Base-by-base conservation (phyloP, 805 yeast genomes). In the Saccharomycopsis capsularis region DNA sequence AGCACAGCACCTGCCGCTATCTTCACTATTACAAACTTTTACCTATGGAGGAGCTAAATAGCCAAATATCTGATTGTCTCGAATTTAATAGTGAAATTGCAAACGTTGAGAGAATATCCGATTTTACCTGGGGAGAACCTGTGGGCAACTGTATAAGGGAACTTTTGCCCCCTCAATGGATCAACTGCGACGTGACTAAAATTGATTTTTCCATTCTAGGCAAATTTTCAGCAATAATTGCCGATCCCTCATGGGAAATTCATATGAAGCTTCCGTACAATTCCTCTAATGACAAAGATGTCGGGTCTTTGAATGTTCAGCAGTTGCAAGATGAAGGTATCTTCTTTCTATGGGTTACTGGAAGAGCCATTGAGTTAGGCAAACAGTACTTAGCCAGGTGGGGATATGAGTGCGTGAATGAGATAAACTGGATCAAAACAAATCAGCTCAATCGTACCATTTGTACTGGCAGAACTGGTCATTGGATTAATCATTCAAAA, bases 201-300 rank as follows among this genome's bases (percentile, higher is more conserved):
- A 70, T 90, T 48, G 89, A 91, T 56, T 80, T 91, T 58, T 66
- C 62, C 21, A 66, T 77, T 4, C 64, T 90, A 49, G 96, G 97
- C 2, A 80, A 83, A 65, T 85, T 85, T 67, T 89, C 82, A 36
- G 88, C 82, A 2, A 79, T 90, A 11, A 77, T 91, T 47, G 91
- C 95, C 0, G 98, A 90, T 63, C 96, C 96, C 2, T 93, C 96
- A 5, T 90, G 98, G 98, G 90, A 88, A 55, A 90, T 90, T 55
- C 96, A 90, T 66, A 89, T 86, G 90, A 83, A 85, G 19, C 38
- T 34, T 2, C 16, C 37, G 19, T 32, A 38, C 29, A 41, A 37
- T 16, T n/a, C 24, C 21, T 21, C 19, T 15, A 47, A 42, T 30
- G 42, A 46, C 32, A 41, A 40, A 6, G 42, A 39, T 6, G 7